Base-by-base conservation (phyloP, 1,284 basidiomycete species). In the Peniophora sp. region DNA sequence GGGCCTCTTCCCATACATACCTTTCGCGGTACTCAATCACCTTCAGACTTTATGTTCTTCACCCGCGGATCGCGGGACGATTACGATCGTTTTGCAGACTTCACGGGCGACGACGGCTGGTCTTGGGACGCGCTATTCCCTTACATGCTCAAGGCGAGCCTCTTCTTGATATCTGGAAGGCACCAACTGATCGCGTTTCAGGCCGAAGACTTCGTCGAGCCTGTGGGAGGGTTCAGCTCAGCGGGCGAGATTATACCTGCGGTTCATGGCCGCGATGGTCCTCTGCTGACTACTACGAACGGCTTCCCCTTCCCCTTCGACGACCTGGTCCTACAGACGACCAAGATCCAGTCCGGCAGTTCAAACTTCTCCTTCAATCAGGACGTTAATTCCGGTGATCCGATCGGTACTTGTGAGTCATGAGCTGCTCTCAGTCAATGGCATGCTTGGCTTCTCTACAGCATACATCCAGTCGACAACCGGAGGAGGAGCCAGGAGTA, bases 351-450 rank as follows among this genome's bases (percentile, higher is more conserved):
- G 12, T 52, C 53, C 17, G 42, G 54, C 2, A 44, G 39, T 8
- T 54, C 51, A 17, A 49, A 51, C 11, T 63, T 59, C 48, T 48
- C 55, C 3, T 63, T 55, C 51, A 60, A 53, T 47, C 14, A 35
- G 1, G 62, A 64, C 43, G 17, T 48, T 17, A 63, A 63, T 37
- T 51, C 53, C 22, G 62, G 62, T 2, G 54, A 57, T 35, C 36
- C 54, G 1, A 17, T 62, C 6, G 61, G 61, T 10, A 44, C 57
- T 10, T 51, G 60, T 60, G 36, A 41, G 56, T 36, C n/a, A n/a
- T n/a, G n/a, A n/a, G 14, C 3, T 42, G 10, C 17, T 9, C 18
- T 17, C 10, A n/a, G n/a, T n/a, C 36, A 12, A n/a, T 27, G 15
- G 14, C 17, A 45, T 18, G 18, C 23, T 10, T 15, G 37, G 11